Percentiles rank a stretch among this genome's conserved stretches.
Conservation (phyloP, 2,329 filamentous ascomycete genomes). For the Alternaria postmessia region DNA sequence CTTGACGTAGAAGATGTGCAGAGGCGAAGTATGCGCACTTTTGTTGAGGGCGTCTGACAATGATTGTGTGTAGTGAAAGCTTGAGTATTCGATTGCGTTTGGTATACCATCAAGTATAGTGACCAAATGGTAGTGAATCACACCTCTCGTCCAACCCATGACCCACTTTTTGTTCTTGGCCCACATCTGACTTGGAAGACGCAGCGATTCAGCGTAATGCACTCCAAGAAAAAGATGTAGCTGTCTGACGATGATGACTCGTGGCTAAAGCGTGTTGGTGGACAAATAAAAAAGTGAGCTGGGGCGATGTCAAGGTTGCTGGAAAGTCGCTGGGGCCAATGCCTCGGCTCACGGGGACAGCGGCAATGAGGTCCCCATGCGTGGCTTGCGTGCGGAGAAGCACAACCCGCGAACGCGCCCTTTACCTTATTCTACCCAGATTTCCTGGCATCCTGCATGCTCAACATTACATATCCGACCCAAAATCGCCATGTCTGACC, state of each 20-base stretch:
- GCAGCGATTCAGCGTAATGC: background rate
- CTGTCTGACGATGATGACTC: background rate
- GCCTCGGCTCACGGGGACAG: conserved; percentile 28
- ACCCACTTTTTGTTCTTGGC: background rate
- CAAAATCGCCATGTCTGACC: conserved; percentile 43
- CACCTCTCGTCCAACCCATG: background rate
- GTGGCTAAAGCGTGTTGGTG: too few species aligned
- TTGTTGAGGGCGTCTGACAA: background rate
- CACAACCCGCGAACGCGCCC: conserved; percentile 18
- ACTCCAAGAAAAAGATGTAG: background rate
- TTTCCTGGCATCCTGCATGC: conserved; percentile 20
- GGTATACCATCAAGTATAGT: too few species aligned
- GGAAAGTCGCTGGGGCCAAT: background rate
- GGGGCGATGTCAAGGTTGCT: too few species aligned
- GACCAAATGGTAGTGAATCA: background rate
- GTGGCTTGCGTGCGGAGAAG: conserved; percentile 25
- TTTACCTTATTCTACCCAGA: conserved; percentile 21
- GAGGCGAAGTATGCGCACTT: background rate
- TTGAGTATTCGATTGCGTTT: background rate
- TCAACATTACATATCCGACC: conserved; percentile 7
- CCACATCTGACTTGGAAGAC: background rate
- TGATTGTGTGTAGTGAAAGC: background rate
- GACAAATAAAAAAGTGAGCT: too few species aligned
- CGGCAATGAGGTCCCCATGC: conserved; percentile 2
- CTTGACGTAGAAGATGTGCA: background rate